Evolutionary conservation across 176 grass and related monocot genomes (phyloP), one percentile per base, ranked within the genome.

Genomic region (Avena atlantica): DNA sequence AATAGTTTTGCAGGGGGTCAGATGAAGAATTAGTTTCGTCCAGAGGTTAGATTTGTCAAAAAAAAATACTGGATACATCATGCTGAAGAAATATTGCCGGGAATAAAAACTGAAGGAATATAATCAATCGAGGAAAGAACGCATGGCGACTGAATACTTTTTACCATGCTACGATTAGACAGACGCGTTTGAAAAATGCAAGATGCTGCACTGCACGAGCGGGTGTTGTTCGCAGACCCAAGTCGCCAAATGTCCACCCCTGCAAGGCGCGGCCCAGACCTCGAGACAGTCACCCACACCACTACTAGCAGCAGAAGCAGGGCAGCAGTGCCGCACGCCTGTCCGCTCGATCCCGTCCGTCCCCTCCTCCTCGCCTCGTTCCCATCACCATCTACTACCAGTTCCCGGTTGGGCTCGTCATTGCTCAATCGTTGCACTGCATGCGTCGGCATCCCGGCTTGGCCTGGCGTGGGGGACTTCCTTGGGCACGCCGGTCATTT

Each of bases 401-500:
- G 8, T 7, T 15, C 19, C 4, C 0, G 12, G 17, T 4, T 24
- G 1, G 12, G 17, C 7, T 24, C 23, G 67, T 51, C 70, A 84
- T 91, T 74, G 81, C 74, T 12, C 85, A 84, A 87, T 90, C 83
- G 69, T 20, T 12, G 40, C 40, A 48, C 9, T 10, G 45, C 9
- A 42, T 10, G 53, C 81, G 8, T 89, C 78, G 70, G 75, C 21
- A 34, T 31, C 37, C 42, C 76, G 60, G 21, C 50, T 25, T 36
- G 65, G 65, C 65, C 14, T 17, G 11, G 57, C 14, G 1, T 42
- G 1, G 27, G 53, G 78, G 66, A 4, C 12, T 8, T 7, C 20
- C n/a, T 4, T 23, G 90, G 89, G 84, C 47, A 91, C 6, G 79
- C 44, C 36, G 2, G 94, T 90, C 85, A 90, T 91, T 91, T 82